phyloP scores from a whole-genome alignment of 2,329 filamentous ascomycete genomes.

The Trichoderma cornu-damae region DNA sequence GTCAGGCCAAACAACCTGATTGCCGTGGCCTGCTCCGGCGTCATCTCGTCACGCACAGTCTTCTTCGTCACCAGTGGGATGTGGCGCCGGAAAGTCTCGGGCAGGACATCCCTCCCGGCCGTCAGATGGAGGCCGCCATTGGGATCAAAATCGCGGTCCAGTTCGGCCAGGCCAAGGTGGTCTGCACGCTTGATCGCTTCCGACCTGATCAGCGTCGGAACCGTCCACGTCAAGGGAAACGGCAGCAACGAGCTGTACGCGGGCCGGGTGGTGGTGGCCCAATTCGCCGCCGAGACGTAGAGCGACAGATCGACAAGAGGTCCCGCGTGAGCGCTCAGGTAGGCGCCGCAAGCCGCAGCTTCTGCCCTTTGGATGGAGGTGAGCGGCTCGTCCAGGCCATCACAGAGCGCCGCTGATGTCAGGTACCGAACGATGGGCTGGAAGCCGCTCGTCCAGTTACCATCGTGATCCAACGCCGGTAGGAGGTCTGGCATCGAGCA shows the following conservation, averaged over 20 bases:
- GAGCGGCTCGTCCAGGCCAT: constrained; percentile 38
- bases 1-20: constrained; percentile 74
- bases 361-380: constrained; percentile 42
- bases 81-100: constrained; percentile 38
- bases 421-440: constrained; percentile 56
- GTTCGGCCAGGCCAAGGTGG: constrained; percentile 61
- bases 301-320: constrained; percentile 79
- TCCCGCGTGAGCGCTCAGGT: constrained; percentile 68
- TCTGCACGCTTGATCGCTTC: constrained; percentile 65
- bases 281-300: constrained; percentile 88
- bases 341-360: constrained; percentile 54
- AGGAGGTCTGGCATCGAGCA: constrained; percentile 42
- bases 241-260: constrained; percentile 74
- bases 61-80: constrained; percentile 41
- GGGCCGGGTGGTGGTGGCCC: constrained; percentile 68
- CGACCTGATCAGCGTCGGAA: constrained; percentile 68
- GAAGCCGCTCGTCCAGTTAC: constrained; percentile 56
- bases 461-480: constrained; percentile 49
- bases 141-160: constrained; percentile 56
- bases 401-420: constrained; percentile 32
- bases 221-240: constrained; percentile 83
- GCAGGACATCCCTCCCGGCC: constrained; percentile 35
- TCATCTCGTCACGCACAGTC: constrained; percentile 58
- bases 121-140: constrained; percentile 35
- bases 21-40: constrained; percentile 63